Base-by-base conservation (phyloP, 1,284 basidiomycete species). In the Taiwanofungus camphoratus region DNA sequence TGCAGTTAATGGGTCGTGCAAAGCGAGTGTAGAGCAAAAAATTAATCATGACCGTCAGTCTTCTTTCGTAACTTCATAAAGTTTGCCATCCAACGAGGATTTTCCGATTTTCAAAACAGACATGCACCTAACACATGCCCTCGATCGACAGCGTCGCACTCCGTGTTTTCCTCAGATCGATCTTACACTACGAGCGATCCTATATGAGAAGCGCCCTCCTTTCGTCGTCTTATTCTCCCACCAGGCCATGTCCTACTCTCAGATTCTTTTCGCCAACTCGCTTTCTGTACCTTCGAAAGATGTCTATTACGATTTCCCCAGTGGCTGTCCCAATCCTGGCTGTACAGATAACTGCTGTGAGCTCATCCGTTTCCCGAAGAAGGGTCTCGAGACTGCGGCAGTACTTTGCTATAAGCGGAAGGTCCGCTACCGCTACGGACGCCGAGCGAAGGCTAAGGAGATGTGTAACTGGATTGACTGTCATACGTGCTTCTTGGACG, bases 381-480 rank as follows among this genome's bases (percentile, higher is more conserved):
- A 71, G 42, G 83, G 82, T 1, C 54, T 73, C 15, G 76, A 78
- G 43, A 69, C 65, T 4, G 83, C 83, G 4, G 70, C 70, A 2
- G 67, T 86, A 31, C 67, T 86, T 20, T 69, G 77, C 26, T 68
- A 82, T 52, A 79, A 76, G 56, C 70, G 73, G 12, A 54, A 55
- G 29, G 51, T 76, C 69, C 39, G 70, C 64, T 38, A 66, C 35
- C 53, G 65, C 35, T 68, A 66, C 39, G 72, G 73, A 23, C 70
- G 67, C 52, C 67, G 65, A 38, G 60, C 78, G 5, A 72, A 67
- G 50, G 52, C 69, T 30, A 70, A 67, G 49, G 73, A 79, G 58
- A 83, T 86, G 80, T 86, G 82, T 61, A 86, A 86, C 55, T 86
- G 83, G 83, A 79, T 85, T 45, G 81, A 85, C 50, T 86, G 82